phyloP scores from a whole-genome alignment of 140 eudicot genomes.

The Oenanthe javanica region DNA sequence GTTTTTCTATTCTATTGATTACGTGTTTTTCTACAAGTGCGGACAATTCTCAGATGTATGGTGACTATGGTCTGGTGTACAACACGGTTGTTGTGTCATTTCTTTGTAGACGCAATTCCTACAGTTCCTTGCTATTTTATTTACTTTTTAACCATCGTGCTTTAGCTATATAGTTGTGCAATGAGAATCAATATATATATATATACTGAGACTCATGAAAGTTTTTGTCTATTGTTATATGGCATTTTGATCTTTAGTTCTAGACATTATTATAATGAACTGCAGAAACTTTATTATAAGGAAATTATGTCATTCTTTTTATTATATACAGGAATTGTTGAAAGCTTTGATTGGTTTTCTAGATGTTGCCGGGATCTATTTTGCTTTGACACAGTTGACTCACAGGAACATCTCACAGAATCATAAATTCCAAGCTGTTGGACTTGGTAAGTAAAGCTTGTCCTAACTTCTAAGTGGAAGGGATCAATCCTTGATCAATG shows the following conservation, averaged over 20 bases:
- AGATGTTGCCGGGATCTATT: constrained; percentile 95
- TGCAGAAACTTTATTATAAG: neutral
- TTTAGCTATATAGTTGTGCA: too few species aligned
- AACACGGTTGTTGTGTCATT: neutral
- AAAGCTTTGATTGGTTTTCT: constrained; percentile 86
- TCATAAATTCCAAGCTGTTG: constrained; percentile 98
- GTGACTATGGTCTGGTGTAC: neutral
- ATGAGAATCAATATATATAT: too few species aligned
- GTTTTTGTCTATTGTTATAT: neutral
- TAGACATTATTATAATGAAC: neutral
- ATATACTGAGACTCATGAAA: neutral
- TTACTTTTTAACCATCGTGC: neutral
- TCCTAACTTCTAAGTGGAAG: neutral
- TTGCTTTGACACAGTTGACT: constrained; percentile 91
- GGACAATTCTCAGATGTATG: neutral
- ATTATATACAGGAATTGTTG: constrained; percentile 57
- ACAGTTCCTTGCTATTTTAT: neutral
- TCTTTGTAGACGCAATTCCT: neutral
- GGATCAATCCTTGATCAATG: neutral
- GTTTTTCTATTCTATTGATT: constrained; percentile 1
- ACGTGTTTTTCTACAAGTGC: neutral
- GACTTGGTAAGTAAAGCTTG: constrained; percentile 62
- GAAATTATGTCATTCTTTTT: constrained; percentile 1
- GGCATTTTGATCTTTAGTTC: neutral
- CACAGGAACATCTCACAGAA: constrained; percentile 97